Evolutionary conservation across 805 yeast species (phyloP), one percentile per base, ranked within the genome.

Genomic region (Pichia eremophila): DNA sequence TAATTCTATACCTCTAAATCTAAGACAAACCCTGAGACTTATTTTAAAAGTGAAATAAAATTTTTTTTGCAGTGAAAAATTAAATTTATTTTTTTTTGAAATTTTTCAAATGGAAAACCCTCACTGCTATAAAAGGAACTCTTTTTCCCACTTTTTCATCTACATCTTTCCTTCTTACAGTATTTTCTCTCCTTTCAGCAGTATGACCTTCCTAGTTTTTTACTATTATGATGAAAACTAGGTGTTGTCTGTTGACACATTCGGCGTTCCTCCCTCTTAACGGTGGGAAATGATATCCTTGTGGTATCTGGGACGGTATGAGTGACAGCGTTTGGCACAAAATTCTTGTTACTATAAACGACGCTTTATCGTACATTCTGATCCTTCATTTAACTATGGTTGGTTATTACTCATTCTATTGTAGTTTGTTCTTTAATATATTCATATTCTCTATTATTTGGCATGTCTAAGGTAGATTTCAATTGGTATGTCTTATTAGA

Each of bases 171-270:
- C n/a, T n/a, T n/a, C n/a, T n/a, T n/a, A n/a, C n/a, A n/a, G n/a
- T n/a, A n/a, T n/a, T n/a, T n/a, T 49, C 60, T 60, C 62, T 64
- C 22, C 43, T 18, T 47, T 47, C 35, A 9, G 11, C 43, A 41
- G 62, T 71, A 75, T 75, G 78, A 71, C 74, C 82, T 79, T 77
- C 78, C 82, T 78, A 76, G 76, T 79, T 77, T 77, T 75, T 73
- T 74, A 67, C 70, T 58, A 64, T 67, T 55, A 74, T 77, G 82
- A 77, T 77, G 82, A 77, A 72, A 67, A 66, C 77, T 74, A 72
- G 74, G 80, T 80, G 77, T 56, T 60, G 65, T 59, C 60, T 61
- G 54, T 61, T 58, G 61, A 59, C 64, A 51, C 65, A 57, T 53
- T 72, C 61, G 55, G 58, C 52, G 50, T 57, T 61, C 64, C 66